Percentiles rank a stretch among this genome's conserved stretches.
phyloP scores from a whole-genome alignment of 257 asterid genomes.

The Ballota nigra region DNA sequence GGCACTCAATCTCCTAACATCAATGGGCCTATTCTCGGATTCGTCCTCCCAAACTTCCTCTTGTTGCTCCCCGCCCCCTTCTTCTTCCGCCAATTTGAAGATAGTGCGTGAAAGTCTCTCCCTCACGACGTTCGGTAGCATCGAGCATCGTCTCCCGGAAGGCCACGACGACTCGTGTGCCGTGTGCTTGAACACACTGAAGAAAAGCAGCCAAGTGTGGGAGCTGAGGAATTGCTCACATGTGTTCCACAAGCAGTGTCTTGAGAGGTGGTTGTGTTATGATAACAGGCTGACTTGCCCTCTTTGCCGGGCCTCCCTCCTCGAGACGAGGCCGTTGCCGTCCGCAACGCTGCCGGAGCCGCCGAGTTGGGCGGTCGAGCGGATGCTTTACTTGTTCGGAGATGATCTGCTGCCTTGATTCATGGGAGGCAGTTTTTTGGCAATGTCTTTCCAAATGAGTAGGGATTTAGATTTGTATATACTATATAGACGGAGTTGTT shows the following conservation, averaged over 20 bases:
- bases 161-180: constrained; percentile 45
- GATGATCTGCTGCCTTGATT: constrained; percentile 62
- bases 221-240: constrained; percentile 70
- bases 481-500: constrained; percentile 19
- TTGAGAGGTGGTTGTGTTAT: constrained; percentile 59
- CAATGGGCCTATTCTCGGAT: constrained; percentile 18
- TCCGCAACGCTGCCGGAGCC: constrained; percentile 24
- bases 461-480: constrained; percentile 26
- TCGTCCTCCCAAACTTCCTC: constrained; percentile 9
- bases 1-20: constrained; percentile 36
- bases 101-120: constrained; percentile 38
- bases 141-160: constrained; percentile 33
- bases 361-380: constrained; percentile 84
- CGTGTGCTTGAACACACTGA: constrained; percentile 52
- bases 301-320: constrained; percentile 57
- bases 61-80: constrained; percentile 17
- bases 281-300: constrained; percentile 63
- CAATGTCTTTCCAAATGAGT: not conserved
- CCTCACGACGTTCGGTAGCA: constrained; percentile 43
- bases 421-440: constrained; percentile 21
- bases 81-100: constrained; percentile 26
- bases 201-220: constrained; percentile 55
- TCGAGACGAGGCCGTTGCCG: constrained; percentile 23
- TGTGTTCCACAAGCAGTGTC: constrained; percentile 67
- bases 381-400: constrained; percentile 72